phyloP scores from a whole-genome alignment of 148 eudicot species.

The Arbutus unedo region DNA sequence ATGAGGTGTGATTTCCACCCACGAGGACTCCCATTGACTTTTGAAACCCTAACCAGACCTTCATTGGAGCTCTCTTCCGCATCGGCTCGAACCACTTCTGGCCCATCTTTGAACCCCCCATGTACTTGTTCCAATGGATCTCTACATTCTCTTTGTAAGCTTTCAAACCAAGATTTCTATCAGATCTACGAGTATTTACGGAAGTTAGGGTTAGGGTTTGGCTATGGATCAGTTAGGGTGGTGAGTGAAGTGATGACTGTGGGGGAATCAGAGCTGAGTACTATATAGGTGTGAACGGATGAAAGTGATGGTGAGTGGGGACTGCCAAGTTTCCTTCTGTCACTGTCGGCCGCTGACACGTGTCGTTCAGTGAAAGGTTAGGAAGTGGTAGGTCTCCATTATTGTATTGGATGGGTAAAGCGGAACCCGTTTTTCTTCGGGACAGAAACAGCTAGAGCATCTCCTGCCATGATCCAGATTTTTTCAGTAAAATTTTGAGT shows the following conservation, averaged over 20 bases:
- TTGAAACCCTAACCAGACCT: constrained; percentile 85
- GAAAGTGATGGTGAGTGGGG: background rate
- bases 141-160: constrained; percentile 11
- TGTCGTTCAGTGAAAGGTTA: background rate
- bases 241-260: background rate
- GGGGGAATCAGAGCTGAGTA: background rate
- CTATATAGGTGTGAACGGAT: background rate
- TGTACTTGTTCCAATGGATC: background rate
- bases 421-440: too few species aligned
- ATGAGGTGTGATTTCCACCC: constrained; percentile 99
- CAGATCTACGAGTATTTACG: background rate
- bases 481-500: too few species aligned
- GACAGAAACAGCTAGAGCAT: too few species aligned
- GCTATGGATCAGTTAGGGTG: background rate
- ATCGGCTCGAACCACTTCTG: constrained; percentile 38
- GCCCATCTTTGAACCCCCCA: constrained; percentile 16
- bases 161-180: too few species aligned
- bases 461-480: too few species aligned
- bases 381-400: background rate
- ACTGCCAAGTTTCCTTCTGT: background rate
- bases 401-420: background rate
- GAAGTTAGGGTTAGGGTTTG: constrained; percentile 5
- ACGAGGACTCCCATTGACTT: constrained; percentile 82
- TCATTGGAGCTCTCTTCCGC: constrained; percentile 52
- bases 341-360: background rate